These are phyloP conservation scores for Boletus speciosus DNA, from an alignment of 768 basidiomycete genomes.

Conservation along the genomic window DNA sequence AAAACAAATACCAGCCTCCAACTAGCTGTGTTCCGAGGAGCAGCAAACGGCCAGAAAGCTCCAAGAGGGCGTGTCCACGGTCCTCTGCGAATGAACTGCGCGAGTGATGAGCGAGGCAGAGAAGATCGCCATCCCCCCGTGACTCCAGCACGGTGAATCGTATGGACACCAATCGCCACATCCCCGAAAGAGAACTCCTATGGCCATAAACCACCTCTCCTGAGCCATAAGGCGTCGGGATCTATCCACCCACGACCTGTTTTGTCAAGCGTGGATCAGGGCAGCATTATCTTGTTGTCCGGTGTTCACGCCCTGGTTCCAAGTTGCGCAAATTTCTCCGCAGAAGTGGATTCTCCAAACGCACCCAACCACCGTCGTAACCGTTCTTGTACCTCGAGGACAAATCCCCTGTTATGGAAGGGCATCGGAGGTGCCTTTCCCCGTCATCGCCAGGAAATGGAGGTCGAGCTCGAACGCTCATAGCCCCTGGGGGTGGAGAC, in stretches of 20 bases:
- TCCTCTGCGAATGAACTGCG: constrained; percentile 14
- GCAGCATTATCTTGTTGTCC: not conserved
- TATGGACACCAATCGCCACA: constrained; percentile 6
- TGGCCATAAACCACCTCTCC: constrained; percentile 7
- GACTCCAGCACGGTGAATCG: constrained; percentile 13
- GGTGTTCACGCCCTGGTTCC: constrained; percentile 1
- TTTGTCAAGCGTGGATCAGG: constrained; percentile 8
- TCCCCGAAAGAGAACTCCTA: constrained; percentile 7
- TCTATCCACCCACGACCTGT: not conserved
- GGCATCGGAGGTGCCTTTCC: not conserved
- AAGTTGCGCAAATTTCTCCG: not conserved
- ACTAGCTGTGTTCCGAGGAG: constrained; percentile 1
- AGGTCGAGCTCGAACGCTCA: not conserved
- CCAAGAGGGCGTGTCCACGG: constrained; percentile 5
- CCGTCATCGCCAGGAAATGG: constrained; percentile 2
- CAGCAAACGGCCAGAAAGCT: constrained; percentile 1
- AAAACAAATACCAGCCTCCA: constrained; percentile 17
- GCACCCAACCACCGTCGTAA: not conserved
- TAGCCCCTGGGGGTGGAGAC: not conserved
- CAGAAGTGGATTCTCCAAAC: constrained; percentile 1
- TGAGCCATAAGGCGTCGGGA: constrained; percentile 2
- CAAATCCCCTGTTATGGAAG: constrained; percentile 2
- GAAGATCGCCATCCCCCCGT: constrained; percentile 17
- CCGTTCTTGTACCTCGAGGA: constrained; percentile 1
- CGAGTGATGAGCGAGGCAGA: constrained; percentile 21